A percentile compares a stretch with the other conserved stretches of the same genome.
These are phyloP conservation scores for Cytidiella melzeri DNA, from an alignment of 768 basidiomycete genomes.

Conservation along the genomic window DNA sequence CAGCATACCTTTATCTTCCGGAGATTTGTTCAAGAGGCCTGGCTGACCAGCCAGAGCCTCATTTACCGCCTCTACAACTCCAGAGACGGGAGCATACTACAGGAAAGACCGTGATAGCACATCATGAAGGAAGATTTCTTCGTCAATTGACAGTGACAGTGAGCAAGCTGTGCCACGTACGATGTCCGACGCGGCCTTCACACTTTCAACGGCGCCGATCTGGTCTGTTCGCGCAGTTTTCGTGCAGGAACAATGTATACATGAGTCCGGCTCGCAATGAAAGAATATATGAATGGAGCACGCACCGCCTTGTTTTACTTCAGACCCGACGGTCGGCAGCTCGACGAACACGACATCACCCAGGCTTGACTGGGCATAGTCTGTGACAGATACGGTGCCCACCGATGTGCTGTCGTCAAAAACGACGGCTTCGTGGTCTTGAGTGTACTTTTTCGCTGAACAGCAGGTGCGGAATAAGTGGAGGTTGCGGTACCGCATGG, in stretches of 20 bases:
- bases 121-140: not conserved
- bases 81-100: conserved; percentile 91
- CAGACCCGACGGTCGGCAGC: conserved; percentile 59
- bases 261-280: too few relatives aligned
- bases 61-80: conserved; percentile 78
- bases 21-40: conserved; percentile 80
- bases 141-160: not conserved
- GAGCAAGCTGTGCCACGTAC: conserved; percentile 28
- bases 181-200: conserved; percentile 95
- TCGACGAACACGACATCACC: conserved; percentile 99
- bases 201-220: conserved; percentile 92
- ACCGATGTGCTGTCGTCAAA: conserved; percentile 74
- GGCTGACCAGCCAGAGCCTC: conserved; percentile 59
- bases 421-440: conserved; percentile 81
- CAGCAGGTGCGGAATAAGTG: not conserved
- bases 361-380: conserved; percentile 86
- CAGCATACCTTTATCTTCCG: conserved; percentile 73
- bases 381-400: conserved; percentile 81
- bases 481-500: not conserved
- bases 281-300: not conserved
- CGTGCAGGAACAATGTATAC: not conserved
- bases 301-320: conserved; percentile 73
- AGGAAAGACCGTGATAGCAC: not conserved
- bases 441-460: conserved; percentile 73
- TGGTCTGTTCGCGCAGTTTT: conserved; percentile 41